Conservation (phyloP, 192 early-diverging fungal species). For the Rhizophagus sp. region DNA sequence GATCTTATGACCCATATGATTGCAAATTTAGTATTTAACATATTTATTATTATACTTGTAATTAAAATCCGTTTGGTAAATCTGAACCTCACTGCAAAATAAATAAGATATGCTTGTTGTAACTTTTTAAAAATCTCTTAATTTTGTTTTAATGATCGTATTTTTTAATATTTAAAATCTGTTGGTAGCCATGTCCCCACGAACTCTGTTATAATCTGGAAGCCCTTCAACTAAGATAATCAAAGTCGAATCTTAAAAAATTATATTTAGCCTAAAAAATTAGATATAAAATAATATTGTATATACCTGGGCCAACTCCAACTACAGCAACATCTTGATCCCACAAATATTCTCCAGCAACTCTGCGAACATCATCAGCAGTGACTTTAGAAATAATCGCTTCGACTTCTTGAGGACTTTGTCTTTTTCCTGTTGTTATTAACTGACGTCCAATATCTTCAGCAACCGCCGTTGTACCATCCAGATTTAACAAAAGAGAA, state of each 20-base stretch:
- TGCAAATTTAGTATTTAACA: no score
- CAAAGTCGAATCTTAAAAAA: background rate
- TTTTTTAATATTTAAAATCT: conserved; percentile 51
- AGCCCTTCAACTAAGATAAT: conserved; percentile 67
- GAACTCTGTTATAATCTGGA: conserved; percentile 87
- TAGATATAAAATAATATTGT: background rate
- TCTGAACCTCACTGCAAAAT: no score
- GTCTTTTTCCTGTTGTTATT: conserved; percentile 88
- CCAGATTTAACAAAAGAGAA: conserved; percentile 82
- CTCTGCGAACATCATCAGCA: conserved; percentile 83
- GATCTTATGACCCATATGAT: no score
- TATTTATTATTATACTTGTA: no score
- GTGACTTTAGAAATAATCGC: conserved; percentile 81
- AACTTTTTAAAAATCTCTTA: no score
- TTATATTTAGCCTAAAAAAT: background rate
- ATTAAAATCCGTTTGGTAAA: no score
- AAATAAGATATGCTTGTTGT: no score
- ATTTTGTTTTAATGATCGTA: no score
- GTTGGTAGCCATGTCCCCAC: conserved; percentile 84
- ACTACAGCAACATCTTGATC: conserved; percentile 80
- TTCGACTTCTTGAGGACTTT: conserved; percentile 88
- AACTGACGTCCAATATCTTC: conserved; percentile 99
- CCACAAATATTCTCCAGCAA: conserved; percentile 86
- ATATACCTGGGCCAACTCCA: conserved; percentile 72
- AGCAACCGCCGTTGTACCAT: conserved; percentile 92